Evolutionary conservation across 2,329 filamentous ascomycete genomes (phyloP), one percentile per base, ranked within the genome.

Genomic region (Colletotrichum theobromicola): DNA sequence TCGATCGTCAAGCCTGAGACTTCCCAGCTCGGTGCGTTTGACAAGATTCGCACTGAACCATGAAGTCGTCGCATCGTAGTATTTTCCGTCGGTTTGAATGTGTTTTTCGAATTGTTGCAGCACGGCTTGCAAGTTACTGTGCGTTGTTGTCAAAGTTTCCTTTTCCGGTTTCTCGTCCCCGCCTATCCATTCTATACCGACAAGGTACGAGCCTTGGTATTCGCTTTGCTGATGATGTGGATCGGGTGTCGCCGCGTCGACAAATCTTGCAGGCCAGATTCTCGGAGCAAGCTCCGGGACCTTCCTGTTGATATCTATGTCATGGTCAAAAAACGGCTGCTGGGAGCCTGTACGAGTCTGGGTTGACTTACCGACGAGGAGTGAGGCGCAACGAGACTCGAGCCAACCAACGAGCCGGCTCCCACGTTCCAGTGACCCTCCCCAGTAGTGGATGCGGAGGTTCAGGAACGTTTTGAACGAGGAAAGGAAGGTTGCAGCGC

Each of bases 371-470:
- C 90, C 90, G 75, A 90, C 88, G 24, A 93, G 85, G 37, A 94
- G 82, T 72, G 86, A 83, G 3, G 91, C 85, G 69, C 88, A 91
- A 69, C 89, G 87, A 9, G 90, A 92, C 78, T 93, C 92, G 3
- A 94, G 81, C 92, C 92, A 93, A 13, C 90, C 90, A 0, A 93
- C 83, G 62, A 93, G 87, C 15, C 85, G 83, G 24, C 87, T 88
- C 2, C 90, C 90, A 68, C 88, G 90, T 2, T 86, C 82, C 2
- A 87, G 82, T 3, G 90, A 90, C 8, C 88, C 82, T 2, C 91
- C 91, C 92, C 92, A 94, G 81, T 92, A 94, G 61, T 92, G 90
- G 2, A 90, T 86, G 71, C 92, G 89, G 66, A 94, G 87, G 77
- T 89, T 90, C 71, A 92, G 82, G 78, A 91, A 94, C 67, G 83